Evolutionary conservation across 2,329 filamentous ascomycete species (phyloP).

Genomic region (Trichoderma sp.): DNA sequence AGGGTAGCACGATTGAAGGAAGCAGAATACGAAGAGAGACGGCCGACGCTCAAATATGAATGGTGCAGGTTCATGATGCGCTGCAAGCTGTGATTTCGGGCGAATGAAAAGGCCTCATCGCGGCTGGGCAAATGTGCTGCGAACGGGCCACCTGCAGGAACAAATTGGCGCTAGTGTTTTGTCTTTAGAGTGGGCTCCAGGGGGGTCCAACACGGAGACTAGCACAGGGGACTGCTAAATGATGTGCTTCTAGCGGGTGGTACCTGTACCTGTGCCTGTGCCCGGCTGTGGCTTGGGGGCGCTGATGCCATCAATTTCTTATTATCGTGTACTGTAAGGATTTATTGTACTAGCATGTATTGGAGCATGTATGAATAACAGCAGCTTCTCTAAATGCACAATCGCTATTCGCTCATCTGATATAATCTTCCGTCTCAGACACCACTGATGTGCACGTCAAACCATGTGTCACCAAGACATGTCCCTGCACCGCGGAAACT

Average conservation of each 20-base stretch:
- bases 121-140: constrained; percentile 6
- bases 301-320: background rate
- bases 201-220: background rate
- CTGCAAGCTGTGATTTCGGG: background rate
- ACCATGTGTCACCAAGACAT: background rate
- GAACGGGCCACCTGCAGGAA: constrained; percentile 29
- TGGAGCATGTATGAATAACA: too few relatives aligned
- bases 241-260: background rate
- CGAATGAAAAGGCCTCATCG: constrained; percentile 22
- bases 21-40: background rate
- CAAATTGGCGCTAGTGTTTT: constrained; percentile 29
- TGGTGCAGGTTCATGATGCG: background rate
- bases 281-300: background rate
- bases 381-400: background rate
- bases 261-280: constrained; percentile 1
- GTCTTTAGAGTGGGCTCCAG: constrained; percentile 2
- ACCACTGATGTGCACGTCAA: background rate
- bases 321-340: too few relatives aligned
- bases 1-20: background rate
- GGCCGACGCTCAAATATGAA: background rate
- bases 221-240: background rate
- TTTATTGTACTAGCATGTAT: background rate
- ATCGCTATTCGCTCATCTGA: background rate
- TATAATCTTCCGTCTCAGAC: background rate
- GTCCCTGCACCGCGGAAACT: constrained; percentile 7